Conservation (phyloP, 306 rosid species). For the Cicer arietinum region DNA sequence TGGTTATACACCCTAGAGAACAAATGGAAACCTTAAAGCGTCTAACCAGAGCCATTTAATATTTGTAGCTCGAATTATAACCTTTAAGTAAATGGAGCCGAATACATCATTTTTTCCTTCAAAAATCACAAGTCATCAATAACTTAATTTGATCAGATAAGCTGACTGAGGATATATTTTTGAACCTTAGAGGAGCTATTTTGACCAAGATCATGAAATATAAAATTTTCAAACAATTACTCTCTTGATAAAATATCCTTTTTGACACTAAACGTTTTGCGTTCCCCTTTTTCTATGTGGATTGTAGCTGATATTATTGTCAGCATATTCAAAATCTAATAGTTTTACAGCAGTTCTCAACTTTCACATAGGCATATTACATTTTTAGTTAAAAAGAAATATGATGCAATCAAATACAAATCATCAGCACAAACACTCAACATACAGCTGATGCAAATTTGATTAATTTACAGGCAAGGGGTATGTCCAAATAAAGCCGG, state of each 20-base stretch:
- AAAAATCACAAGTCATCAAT: too few species aligned
- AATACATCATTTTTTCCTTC: too few species aligned
- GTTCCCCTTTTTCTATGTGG: neutral
- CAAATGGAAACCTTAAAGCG: too few species aligned
- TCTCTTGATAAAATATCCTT: too few species aligned
- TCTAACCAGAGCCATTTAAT: too few species aligned
- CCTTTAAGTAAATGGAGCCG: too few species aligned
- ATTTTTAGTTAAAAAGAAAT: slow-evolving; percentile 25
- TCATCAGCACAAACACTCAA: slow-evolving; percentile 39
- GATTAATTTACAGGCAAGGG: slow-evolving; percentile 44
- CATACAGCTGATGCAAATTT: slow-evolving; percentile 3
- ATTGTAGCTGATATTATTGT: neutral
- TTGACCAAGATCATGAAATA: neutral
- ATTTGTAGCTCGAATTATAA: too few species aligned
- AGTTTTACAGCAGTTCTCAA: slow-evolving; percentile 20
- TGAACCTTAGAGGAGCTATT: neutral
- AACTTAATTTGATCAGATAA: too few species aligned
- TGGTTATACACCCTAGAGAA: too few species aligned
- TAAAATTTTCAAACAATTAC: too few species aligned
- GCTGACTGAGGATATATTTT: too few species aligned
- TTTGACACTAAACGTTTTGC: neutral
- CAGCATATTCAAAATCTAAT: slow-evolving; percentile 13
- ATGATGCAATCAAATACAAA: slow-evolving; percentile 18
- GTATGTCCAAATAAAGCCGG: slow-evolving; percentile 45
- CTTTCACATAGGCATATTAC: slow-evolving; percentile 8